These are phyloP conservation scores for Huntiella omanensis DNA, from an alignment of 2,329 filamentous ascomycete species.

Conservation along the genomic window DNA sequence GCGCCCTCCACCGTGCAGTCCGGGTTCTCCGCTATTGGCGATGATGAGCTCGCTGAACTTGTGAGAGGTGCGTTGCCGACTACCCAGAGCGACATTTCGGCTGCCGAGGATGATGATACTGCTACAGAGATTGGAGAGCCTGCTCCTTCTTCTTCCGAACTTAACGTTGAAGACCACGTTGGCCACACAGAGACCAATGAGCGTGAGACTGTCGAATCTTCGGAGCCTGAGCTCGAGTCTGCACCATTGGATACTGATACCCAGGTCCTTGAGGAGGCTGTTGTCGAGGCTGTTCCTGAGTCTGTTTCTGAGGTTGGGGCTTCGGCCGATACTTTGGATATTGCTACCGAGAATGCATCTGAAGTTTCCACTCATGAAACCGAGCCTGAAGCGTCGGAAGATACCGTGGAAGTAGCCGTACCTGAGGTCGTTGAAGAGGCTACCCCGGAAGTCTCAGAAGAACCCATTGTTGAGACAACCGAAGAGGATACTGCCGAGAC, in stretches of 20 bases:
- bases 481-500: not conserved
- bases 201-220: not conserved
- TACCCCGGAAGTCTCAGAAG: not conserved
- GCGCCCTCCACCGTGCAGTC: constrained; percentile 4
- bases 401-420: not conserved
- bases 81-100: not conserved
- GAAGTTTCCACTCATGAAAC: not conserved
- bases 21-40: constrained; percentile 2
- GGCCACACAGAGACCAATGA: no score
- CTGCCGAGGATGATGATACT: constrained; percentile 1
- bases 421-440: not conserved
- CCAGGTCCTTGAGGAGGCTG: not conserved
- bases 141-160: not conserved
- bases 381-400: not conserved
- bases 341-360: not conserved
- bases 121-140: constrained; percentile 5
- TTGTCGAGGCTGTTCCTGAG: not conserved
- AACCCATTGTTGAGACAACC: not conserved
- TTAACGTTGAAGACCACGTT: no score
- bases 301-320: not conserved
- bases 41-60: constrained; percentile 4
- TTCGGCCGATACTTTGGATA: not conserved
- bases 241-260: not conserved
- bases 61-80: not conserved
- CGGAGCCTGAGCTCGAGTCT: not conserved